Base-by-base conservation (phyloP, 148 eudicot species). In the Euryodendron excelsum region DNA sequence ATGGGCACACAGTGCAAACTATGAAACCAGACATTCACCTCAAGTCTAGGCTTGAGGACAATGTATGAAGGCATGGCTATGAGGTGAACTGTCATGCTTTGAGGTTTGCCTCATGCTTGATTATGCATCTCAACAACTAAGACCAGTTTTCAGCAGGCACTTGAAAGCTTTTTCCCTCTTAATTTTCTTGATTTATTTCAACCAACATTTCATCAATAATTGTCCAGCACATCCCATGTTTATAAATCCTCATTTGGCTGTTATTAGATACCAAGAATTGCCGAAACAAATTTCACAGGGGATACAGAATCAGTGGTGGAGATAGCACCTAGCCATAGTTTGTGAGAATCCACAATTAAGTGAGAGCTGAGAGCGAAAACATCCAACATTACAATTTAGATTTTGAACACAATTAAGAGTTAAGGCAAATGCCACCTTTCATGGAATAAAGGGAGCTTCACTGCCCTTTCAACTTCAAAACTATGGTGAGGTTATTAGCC, bases 401-500 rank as follows among this genome's bases (percentile, higher is more conserved):
- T 8, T 25, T 69, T 56, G 21, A 65, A 61, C 56, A 59, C 21
- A 36, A 0, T 64, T n/a, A n/a, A n/a, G n/a, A n/a, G n/a, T 39
- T 48, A 30, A 44, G 25, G 73, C 48, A 58, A 21, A 80, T 21
- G 30, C 47, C 44, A 30, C 34, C n/a, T 31, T 25, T 65, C 23
- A 10, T 21, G 11, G 27, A 39, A 60, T 17, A 12, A 2, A 31
- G 7, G 21, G 45, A 64, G 65, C 18, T 28, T 34, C 21, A 27
- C 11, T 21, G 0, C 44, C 76, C 41, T 65, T n/a, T 36, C 73
- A 75, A 69, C 30, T 75, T 79, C n/a, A 47, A 28, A 18, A 55
- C 28, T 25, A 52, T 45, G 25, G n/a, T n/a, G 13, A 44, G 66
- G 59, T n/a, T 62, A 76, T 48, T 64, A 59, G 21, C 36, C 45